Evolutionary conservation across 306 rosid genomes (phyloP).

Genomic region (Medicago arabica): DNA sequence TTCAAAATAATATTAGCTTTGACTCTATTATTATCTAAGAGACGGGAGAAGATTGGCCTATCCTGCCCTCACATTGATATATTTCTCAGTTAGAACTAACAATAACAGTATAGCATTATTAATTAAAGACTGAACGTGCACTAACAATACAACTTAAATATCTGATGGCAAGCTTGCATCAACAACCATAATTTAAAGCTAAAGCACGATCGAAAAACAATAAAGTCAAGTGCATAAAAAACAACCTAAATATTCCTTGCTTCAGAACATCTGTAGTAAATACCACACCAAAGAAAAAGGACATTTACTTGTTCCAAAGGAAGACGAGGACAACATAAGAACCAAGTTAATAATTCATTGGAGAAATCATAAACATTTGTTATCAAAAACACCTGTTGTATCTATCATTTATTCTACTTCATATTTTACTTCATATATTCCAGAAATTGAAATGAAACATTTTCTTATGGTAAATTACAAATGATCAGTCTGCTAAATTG

Average conservation of each 20-base stretch:
- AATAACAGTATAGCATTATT: slow-evolving; percentile 17
- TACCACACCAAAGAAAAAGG: slow-evolving; percentile 2
- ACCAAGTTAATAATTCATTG: neutral
- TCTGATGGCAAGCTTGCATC: slow-evolving; percentile 11
- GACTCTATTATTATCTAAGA: neutral
- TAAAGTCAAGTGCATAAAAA: neutral
- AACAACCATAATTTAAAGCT: slow-evolving; percentile 22
- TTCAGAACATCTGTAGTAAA: slow-evolving; percentile 1
- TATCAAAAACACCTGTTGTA: slow-evolving; percentile 8
- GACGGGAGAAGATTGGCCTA: slow-evolving; percentile 4
- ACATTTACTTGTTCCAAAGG: slow-evolving; percentile 15
- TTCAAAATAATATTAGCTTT: slow-evolving; percentile 13
- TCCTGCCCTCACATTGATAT: slow-evolving; percentile 15
- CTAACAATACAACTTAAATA: slow-evolving; percentile 9
- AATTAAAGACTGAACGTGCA: slow-evolving; percentile 26
- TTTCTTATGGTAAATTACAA: slow-evolving; percentile 29
- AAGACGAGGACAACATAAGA: slow-evolving; percentile 6
- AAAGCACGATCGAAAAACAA: slow-evolving; percentile 26
- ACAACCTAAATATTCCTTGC: slow-evolving; percentile 19
- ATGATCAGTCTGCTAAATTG: slow-evolving; percentile 29
- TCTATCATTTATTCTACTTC: slow-evolving; percentile 24
- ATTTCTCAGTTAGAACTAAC: neutral
- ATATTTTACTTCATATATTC: slow-evolving; percentile 18
- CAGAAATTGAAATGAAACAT: slow-evolving; percentile 17
- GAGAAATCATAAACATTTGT: neutral